Conservation (phyloP, 257 asterid genomes). For the Solanum gracilifrons region DNA sequence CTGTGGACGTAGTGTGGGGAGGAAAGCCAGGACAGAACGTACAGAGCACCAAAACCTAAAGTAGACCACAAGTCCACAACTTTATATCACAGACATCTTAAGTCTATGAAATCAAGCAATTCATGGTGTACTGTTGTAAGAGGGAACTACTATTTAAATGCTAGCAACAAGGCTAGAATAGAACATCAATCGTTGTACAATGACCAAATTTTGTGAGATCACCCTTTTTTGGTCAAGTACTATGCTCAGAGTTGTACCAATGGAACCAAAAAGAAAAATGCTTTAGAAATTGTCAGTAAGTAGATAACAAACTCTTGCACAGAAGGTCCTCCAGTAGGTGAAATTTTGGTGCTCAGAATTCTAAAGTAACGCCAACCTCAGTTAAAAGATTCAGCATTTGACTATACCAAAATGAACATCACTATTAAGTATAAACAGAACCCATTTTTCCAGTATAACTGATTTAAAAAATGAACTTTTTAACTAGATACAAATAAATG, state of each 20-base stretch:
- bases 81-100: not conserved
- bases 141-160: not conserved
- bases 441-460: not conserved
- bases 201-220: not conserved
- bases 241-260: not conserved
- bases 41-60: not conserved
- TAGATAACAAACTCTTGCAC: not conserved
- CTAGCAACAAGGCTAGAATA: not conserved
- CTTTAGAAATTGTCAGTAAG: not conserved
- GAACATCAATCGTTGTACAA: not conserved
- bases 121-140: not conserved
- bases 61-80: not conserved
- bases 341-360: no score
- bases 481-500: not conserved
- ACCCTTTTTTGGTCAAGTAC: not conserved
- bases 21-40: not conserved
- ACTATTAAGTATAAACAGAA: no score
- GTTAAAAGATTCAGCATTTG: not conserved
- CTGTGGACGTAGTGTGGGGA: not conserved
- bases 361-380: not conserved
- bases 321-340: not conserved
- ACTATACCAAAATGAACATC: not conserved
- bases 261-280: not conserved
- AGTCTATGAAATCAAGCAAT: not conserved
- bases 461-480: no score